Conservation (phyloP, 2,329 filamentous ascomycete species). For the Ceratocystis destructans region DNA sequence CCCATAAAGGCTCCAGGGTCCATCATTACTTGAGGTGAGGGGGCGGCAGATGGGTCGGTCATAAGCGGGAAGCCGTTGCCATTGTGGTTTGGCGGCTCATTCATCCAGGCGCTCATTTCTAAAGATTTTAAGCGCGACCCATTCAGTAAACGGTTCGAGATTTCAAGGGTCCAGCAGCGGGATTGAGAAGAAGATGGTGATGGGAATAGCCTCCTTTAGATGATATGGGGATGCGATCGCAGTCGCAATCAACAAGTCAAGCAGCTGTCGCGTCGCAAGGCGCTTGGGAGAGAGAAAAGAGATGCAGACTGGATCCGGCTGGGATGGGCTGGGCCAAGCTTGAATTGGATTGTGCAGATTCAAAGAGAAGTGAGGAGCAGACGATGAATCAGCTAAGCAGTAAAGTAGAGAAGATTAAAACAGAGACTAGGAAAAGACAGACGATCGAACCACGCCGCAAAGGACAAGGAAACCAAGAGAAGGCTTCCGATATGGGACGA, state of each 20-base stretch:
- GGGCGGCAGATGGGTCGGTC: slow-evolving; percentile 43
- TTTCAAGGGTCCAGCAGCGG: background rate
- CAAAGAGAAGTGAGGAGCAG: background rate
- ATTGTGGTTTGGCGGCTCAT: slow-evolving; percentile 57
- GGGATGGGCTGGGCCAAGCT: background rate
- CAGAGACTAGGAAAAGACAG: background rate
- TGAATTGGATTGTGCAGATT: background rate
- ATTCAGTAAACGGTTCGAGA: background rate
- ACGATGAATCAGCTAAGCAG: background rate
- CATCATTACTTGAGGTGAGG: slow-evolving; percentile 41
- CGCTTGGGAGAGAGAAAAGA: background rate
- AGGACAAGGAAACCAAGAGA: background rate
- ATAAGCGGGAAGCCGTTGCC: slow-evolving; percentile 53
- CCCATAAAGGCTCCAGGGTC: slow-evolving; percentile 49
- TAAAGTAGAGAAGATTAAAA: background rate
- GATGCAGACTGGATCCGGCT: background rate
- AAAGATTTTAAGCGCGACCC: background rate
- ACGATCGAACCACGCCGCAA: background rate
- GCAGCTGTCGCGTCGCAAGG: background rate
- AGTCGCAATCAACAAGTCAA: background rate
- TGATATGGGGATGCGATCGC: background rate
- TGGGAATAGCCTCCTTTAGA: background rate
- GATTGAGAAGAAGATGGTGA: background rate
- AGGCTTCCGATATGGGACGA: background rate
- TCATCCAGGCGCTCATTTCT: slow-evolving; percentile 57